phyloP scores from a whole-genome alignment of 331 rosid genomes.

The Telfairia occidentalis region DNA sequence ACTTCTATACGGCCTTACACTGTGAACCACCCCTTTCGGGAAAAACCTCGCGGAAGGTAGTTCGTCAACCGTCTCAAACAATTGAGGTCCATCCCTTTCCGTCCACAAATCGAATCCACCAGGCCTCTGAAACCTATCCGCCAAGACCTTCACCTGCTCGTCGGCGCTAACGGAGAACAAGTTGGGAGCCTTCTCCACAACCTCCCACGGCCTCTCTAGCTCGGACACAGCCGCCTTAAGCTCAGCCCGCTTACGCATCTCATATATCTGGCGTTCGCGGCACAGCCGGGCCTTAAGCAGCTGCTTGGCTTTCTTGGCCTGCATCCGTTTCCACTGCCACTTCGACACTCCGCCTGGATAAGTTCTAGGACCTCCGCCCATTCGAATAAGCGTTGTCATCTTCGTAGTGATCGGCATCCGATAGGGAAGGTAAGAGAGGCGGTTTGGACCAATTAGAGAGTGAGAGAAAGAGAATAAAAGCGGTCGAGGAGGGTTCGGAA shows the following conservation, averaged over 20 bases:
- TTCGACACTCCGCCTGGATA: conserved; percentile 89
- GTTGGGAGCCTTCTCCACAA: conserved; percentile 56
- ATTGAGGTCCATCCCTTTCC: conserved; percentile 63
- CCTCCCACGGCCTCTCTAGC: conserved; percentile 89
- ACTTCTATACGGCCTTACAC: conserved; percentile 55
- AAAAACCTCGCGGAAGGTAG: conserved; percentile 81
- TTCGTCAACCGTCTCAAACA: conserved; percentile 65
- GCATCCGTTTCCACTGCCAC: conserved; percentile 98
- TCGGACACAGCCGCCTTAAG: conserved; percentile 75
- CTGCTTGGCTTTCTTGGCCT: conserved; percentile 70
- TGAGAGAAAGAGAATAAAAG: conserved; percentile 45
- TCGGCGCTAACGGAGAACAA: conserved; percentile 66
- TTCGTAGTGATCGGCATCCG: conserved; percentile 11
- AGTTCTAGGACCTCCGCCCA: conserved; percentile 98
- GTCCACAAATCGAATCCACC: conserved; percentile 92
- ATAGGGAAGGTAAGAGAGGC: conserved; percentile 18
- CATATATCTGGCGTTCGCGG: conserved; percentile 85
- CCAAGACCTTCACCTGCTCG: conserved; percentile 81
- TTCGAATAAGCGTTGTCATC: conserved; percentile 41
- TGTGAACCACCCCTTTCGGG: conserved; percentile 87
- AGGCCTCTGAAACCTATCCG: conserved; percentile 77
- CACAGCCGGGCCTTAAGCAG: conserved; percentile 65
- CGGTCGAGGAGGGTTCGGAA: conserved; percentile 27
- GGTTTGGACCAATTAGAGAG: conserved; percentile 25
- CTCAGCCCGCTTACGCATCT: conserved; percentile 94